Conservation (phyloP, 768 basidiomycete genomes). For the Lanmaoa rubissima region DNA sequence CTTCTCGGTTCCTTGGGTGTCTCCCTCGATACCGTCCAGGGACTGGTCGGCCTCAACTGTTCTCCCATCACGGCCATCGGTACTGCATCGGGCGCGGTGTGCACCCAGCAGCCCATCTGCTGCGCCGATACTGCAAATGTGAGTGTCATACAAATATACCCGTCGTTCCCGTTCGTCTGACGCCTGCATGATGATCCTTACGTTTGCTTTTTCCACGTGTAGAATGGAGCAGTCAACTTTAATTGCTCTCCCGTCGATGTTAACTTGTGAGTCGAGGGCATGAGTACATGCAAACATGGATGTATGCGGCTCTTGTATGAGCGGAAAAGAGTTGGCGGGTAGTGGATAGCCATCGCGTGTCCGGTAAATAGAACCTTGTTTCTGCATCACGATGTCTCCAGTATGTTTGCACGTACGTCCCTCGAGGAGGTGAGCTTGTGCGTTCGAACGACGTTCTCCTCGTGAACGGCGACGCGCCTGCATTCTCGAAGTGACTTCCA, state of each 20-base stretch:
- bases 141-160: background rate
- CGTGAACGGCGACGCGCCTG: background rate
- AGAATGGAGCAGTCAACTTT: background rate
- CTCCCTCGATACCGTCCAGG: background rate
- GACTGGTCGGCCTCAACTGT: background rate
- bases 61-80: background rate
- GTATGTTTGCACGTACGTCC: background rate
- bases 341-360: background rate
- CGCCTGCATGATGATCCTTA: background rate
- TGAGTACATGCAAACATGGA: background rate
- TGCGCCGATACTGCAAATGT: background rate
- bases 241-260: background rate
- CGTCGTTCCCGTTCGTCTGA: background rate
- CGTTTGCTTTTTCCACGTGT: background rate
- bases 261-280: background rate
- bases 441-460: background rate
- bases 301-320: background rate
- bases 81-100: background rate
- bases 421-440: background rate
- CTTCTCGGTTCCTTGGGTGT: background rate
- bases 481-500: background rate
- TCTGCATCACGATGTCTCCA: background rate
- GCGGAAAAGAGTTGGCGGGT: background rate
- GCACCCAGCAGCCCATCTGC: background rate
- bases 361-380: background rate